Base-by-base conservation (phyloP, 805 yeast genomes). In the Ogataea salicorniae region DNA sequence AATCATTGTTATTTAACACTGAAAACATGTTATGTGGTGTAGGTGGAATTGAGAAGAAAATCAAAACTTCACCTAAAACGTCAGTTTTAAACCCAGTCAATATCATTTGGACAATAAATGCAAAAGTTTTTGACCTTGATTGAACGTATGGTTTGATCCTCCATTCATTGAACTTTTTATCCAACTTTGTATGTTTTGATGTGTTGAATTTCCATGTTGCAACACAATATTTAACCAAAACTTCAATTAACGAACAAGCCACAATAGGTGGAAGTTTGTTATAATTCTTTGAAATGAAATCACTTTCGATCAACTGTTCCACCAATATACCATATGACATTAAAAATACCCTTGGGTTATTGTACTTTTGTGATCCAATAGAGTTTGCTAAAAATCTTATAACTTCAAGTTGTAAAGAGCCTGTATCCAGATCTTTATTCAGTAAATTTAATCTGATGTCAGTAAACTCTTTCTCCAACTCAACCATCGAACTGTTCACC, bases 211-310 rank as follows among this genome's bases (percentile, higher is more conserved):
- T 57, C 78, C 77, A 76, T 49, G 75, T 77, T 9, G 68, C 61
- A 60, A 74, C 72, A 46, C 77, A 72, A 51, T 74, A 77, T 42
- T 65, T 68, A 16, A 76, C 55, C 3, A 76, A 49, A 57, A 71
- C 57, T 33, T 76, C 81, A 13, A 74, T 41, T 18, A 76, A 42
- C 1, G 68, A 53, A 40, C 64, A 58, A 15, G 68, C 46, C 37
- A 60, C 14, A n/a, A 53, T 60, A 5, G 62, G 45, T 20, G 62
- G 55, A 0, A 56, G 17, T 9, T 55, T 54, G 8, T 60, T 58
- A 34, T 70, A 49, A 3, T 71, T 37, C 6, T 69, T 64, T 42
- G 66, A 59, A 0, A 74, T 35, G 0, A 59, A 47, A 0, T 74
- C 74, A 1, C 68, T 60, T 34, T 73, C 76, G 16, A 76, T 58